A percentile compares a stretch with the other conserved stretches of the same genome.
phyloP scores from a whole-genome alignment of 441 rosid genomes.

The Eruca vesicaria region DNA sequence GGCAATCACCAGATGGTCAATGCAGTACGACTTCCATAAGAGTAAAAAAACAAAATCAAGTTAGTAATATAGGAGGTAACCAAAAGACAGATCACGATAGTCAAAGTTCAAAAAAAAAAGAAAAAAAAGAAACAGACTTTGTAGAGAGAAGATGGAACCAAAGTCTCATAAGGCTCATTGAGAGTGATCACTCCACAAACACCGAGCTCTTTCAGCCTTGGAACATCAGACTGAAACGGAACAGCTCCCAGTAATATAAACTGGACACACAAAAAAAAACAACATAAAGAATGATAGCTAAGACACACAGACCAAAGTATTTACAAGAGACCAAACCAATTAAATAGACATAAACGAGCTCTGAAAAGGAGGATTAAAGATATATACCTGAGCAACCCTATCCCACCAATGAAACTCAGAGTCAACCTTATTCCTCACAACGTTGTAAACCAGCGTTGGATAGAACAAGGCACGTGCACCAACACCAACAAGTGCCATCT shows the following conservation, averaged over 20 bases:
- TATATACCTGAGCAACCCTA: slow-evolving; percentile 57
- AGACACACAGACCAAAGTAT: neutral
- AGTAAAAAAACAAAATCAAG: neutral
- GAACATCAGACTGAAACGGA: slow-evolving; percentile 90
- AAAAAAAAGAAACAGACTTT: slow-evolving; percentile 45
- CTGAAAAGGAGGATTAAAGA: neutral
- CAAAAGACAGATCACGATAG: neutral
- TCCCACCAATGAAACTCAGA: slow-evolving; percentile 84
- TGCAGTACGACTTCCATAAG: slow-evolving; percentile 57
- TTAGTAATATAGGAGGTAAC: neutral
- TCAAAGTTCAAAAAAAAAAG: neutral
- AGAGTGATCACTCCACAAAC: slow-evolving; percentile 86
- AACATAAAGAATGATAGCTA: too few species aligned
- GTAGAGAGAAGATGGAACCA: slow-evolving; percentile 90
- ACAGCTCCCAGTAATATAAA: slow-evolving; percentile 89
- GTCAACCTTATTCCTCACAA: slow-evolving; percentile 72
- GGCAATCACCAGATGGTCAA: slow-evolving; percentile 92
- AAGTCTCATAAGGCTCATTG: slow-evolving; percentile 91
- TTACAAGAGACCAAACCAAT: too few species aligned
- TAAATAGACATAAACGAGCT: slow-evolving; percentile 10
- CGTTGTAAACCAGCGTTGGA: slow-evolving; percentile 70
- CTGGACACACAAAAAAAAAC: slow-evolving; percentile 37
- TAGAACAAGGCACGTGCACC: slow-evolving; percentile 82
- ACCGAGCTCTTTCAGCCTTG: slow-evolving; percentile 79
- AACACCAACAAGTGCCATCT: slow-evolving; percentile 61